These are phyloP conservation scores for Kappamyces sp. DNA, from an alignment of 192 early-diverging fungal species.

Conservation along the genomic window DNA sequence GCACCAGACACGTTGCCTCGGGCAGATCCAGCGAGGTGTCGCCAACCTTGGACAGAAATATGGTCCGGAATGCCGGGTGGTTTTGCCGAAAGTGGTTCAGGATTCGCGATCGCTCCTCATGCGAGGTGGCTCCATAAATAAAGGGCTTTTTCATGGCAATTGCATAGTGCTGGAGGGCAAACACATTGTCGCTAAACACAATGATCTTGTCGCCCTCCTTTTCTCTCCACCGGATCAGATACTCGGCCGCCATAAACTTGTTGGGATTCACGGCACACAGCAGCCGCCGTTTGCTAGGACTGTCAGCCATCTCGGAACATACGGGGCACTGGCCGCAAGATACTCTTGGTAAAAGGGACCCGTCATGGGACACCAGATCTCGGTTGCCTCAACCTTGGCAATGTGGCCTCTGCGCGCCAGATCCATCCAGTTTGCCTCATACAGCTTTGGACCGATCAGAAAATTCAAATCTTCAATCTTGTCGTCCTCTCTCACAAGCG, in stretches of 20 bases:
- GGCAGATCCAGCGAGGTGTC: slow-evolving; percentile 99
- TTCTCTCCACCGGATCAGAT: slow-evolving; percentile 89
- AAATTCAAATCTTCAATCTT: slow-evolving; percentile 99
- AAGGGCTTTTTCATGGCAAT: slow-evolving; percentile 71
- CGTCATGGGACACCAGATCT: slow-evolving; percentile 99
- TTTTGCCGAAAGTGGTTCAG: slow-evolving; percentile 35
- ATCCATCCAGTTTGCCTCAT: slow-evolving; percentile 99
- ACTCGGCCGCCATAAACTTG: slow-evolving; percentile 95
- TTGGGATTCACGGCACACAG: slow-evolving; percentile 96
- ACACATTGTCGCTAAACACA: slow-evolving; percentile 99
- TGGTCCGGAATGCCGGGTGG: slow-evolving; percentile 34
- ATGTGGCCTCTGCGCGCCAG: slow-evolving; percentile 93
- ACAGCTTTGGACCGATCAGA: slow-evolving; percentile 99
- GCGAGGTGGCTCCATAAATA: slow-evolving; percentile 86
- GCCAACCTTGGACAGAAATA: slow-evolving; percentile 80
- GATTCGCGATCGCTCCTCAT: slow-evolving; percentile 66
- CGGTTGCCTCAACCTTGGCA: slow-evolving; percentile 78
- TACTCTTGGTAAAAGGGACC: slow-evolving; percentile 93
- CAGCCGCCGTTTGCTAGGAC: slow-evolving; percentile 45
- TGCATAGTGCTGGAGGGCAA: slow-evolving; percentile 80
- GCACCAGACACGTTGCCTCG: slow-evolving; percentile 97
- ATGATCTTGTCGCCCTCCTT: slow-evolving; percentile 94
- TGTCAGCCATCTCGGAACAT: neutral
- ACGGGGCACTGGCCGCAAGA: slow-evolving; percentile 5
- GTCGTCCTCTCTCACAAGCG: slow-evolving; percentile 96